Base-by-base conservation (phyloP, 345 rosid species). In the Eucalyptus grandis region DNA sequence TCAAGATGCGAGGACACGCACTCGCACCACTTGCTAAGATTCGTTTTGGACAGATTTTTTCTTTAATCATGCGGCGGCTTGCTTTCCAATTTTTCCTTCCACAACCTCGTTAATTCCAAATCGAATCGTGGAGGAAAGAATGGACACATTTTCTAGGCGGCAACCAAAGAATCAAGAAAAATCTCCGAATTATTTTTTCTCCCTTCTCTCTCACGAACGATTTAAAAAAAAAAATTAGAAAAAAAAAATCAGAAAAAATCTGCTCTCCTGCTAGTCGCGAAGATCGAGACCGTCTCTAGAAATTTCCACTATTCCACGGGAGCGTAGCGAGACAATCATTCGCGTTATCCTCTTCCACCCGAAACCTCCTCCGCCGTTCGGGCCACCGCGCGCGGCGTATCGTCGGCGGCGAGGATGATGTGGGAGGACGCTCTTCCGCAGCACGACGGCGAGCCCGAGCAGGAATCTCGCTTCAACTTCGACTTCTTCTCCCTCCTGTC, bases 401-500 rank as follows among this genome's bases (percentile, higher is more conserved):
- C 8, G 21, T 44, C 14, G 47, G 87, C 51, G 77, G 49, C 69
- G 67, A 8, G 47, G 80, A 93, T 86, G 94, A 91, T 91, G 95
- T 88, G 93, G 93, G 95, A 90, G 65, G 95, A 93, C 53, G 54
- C 53, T 14, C 80, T 46, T 56, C 88, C 91, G 67, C 90, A 60
- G 24, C 87, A 86, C 37, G 86, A 58, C 86, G 88, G 50, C 89
- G 83, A 86, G 89, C 90, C 80, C 88, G 88, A 22, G 86, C 87
- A 86, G 3, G 94, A 92, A 83, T 92, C 95, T 46, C 86, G 89
- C 92, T 91, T 94, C 88, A 93, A 95, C 91, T 95, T 94, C 90
- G 98, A 97, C 90, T 93, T 94, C 89, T 87, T 95, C 86, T 96
- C 96, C 26, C 91, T 95, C 49, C 69, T 96, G 49, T 95, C 98